A percentile compares a stretch with the other conserved stretches of the same genome.
These are phyloP conservation scores for Alternaria incomplexa DNA, from an alignment of 2,329 filamentous ascomycete species.

Conservation along the genomic window DNA sequence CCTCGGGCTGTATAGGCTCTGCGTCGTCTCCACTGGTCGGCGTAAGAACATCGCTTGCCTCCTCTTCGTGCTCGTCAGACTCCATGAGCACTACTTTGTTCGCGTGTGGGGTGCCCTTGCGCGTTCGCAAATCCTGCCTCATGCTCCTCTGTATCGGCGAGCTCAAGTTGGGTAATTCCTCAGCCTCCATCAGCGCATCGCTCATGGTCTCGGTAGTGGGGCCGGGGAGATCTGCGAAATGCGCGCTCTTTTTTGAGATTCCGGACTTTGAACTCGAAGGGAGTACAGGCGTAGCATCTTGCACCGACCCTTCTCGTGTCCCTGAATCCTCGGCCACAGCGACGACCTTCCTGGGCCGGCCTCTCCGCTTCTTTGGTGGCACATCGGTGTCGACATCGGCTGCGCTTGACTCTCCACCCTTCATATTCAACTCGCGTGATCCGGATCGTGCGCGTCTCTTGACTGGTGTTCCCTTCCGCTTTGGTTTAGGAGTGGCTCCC, in stretches of 20 bases:
- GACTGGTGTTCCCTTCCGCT: constrained; percentile 42
- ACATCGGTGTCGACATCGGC: constrained; percentile 34
- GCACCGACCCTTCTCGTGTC: neutral
- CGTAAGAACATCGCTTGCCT: constrained; percentile 29
- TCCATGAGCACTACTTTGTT: constrained; percentile 22
- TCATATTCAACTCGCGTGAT: constrained; percentile 25
- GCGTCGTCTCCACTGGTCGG: constrained; percentile 33
- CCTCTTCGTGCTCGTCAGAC: constrained; percentile 33
- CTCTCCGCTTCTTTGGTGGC: constrained; percentile 38
- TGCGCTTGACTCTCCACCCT: constrained; percentile 23
- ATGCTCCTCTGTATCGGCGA: constrained; percentile 20
- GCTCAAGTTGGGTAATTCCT: constrained; percentile 13
- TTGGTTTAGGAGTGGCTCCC: constrained; percentile 32
- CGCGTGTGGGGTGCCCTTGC: constrained; percentile 37
- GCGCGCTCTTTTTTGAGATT: constrained; percentile 15
- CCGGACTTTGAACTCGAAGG: neutral
- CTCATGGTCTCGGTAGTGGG: constrained; percentile 14
- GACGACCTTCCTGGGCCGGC: constrained; percentile 42
- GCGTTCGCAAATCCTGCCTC: constrained; percentile 24
- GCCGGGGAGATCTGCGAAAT: constrained; percentile 6
- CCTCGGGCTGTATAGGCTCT: neutral
- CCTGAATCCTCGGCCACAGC: constrained; percentile 20
- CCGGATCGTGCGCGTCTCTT: constrained; percentile 34
- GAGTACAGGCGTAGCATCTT: constrained; percentile 12
- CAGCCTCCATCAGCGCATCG: constrained; percentile 7